Base-by-base conservation (phyloP, 2,329 filamentous ascomycete genomes). In the Exophiala calicioides region DNA sequence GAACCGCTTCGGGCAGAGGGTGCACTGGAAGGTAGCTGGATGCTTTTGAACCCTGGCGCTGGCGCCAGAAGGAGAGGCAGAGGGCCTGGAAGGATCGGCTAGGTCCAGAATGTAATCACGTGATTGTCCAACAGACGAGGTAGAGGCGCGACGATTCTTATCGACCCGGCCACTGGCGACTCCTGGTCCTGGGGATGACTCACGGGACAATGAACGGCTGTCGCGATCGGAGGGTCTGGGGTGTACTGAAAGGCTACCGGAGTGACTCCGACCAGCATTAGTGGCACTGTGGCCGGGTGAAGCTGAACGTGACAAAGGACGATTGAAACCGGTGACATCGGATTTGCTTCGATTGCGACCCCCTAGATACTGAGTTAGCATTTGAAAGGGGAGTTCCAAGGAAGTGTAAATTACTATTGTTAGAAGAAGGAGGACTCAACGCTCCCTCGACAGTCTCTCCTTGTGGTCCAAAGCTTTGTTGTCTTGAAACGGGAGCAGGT, bases 11-110 rank as follows among this genome's bases (percentile, higher is more conserved):
- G 93, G 90, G 60, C 93, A 98, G 6, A 97, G 74, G 7, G 72
- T 87, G 66, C 93, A 98, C 64, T 97, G 90, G 70, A 97, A 98
- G 0, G 90, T 98, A 5, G 93, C 93, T 0, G 93, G 93, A 60
- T 98, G 93, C 64, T 98, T 98, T 67, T 98, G 93, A 1, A 89
- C 84, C n/a, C 93, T 84, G 65, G 93, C 94, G 4, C 81, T 65
- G 47, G 76, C 76, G 24, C 71, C 71, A 33, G 73, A 73, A 9
- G 79, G 59, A 23, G 62, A 78, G 3, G 80, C 77, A 18, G 81
- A 82, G 44, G 90, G 86, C 52, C 91, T 86, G 32, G 90, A 85
- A 1, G 90, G 90, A 65, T 96, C 89, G 8, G 90, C 91, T 12
- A 97, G 78, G 52, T 90, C 88, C 30, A 97, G 74, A n/a, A 95